These are phyloP conservation scores for Micractinium sp. DNA, from an alignment of 139 green algal species.

Conservation along the genomic window DNA sequence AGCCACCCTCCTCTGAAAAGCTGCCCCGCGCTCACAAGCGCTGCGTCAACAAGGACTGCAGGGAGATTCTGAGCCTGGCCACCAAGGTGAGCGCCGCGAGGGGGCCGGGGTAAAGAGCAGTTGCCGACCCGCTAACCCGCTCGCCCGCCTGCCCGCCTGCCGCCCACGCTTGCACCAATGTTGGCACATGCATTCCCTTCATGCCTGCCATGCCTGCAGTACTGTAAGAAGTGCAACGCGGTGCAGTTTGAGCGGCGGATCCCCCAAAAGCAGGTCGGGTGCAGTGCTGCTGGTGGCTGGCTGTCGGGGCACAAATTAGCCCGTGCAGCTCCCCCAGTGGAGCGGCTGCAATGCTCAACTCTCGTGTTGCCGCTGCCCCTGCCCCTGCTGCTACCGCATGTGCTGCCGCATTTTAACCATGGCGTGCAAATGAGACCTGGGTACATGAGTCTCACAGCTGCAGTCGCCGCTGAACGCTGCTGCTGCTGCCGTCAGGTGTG, in stretches of 20 bases:
- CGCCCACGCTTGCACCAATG: neutral
- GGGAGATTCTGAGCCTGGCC: conserved; percentile 1
- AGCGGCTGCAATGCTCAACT: no score
- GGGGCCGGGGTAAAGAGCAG: neutral
- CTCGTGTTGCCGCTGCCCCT: no score
- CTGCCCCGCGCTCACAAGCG: conserved; percentile 14
- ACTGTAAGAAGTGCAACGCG: conserved; percentile 32
- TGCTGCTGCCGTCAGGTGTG: no score
- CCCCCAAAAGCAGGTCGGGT: neutral
- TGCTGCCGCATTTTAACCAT: neutral
- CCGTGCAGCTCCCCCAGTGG: no score
- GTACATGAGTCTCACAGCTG: neutral
- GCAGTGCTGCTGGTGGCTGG: neutral
- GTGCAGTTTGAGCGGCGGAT: conserved; percentile 19
- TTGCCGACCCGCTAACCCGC: neutral
- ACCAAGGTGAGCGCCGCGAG: conserved; percentile 8
- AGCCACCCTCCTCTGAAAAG: neutral
- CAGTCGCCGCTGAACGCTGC: neutral
- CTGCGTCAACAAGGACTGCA: conserved; percentile 19
- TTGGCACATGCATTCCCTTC: neutral
- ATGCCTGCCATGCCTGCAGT: neutral
- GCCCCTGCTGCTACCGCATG: neutral
- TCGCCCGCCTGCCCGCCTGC: neutral
- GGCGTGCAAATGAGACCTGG: neutral
- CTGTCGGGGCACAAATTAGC: no score